These are phyloP conservation scores for Mallotus nudiflorus DNA, from an alignment of 345 rosid genomes.

Conservation along the genomic window DNA sequence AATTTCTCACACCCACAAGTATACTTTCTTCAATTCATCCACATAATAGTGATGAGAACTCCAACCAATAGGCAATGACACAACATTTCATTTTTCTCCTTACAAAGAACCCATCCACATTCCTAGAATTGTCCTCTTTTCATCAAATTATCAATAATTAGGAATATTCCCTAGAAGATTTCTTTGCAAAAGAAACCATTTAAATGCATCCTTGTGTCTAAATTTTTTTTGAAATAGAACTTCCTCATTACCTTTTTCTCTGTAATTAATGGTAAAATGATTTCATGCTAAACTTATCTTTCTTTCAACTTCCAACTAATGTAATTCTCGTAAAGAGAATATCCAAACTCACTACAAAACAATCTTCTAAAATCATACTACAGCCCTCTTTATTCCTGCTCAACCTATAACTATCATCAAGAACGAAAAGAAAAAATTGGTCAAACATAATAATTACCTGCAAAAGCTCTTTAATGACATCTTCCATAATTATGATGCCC, in stretches of 20 bases:
- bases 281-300: neutral
- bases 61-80: no score
- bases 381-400: neutral
- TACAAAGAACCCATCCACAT: neutral
- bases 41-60: neutral
- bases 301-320: neutral
- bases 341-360: neutral
- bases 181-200: neutral
- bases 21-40: no score
- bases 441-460: conserved; percentile 44
- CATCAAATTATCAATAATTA: neutral
- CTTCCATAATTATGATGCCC: conserved; percentile 97
- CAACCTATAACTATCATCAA: neutral
- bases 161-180: neutral
- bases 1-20: no score
- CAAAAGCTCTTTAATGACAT: conserved; percentile 94
- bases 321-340: neutral
- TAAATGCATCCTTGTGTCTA: no score
- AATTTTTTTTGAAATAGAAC: neutral
- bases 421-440: neutral
- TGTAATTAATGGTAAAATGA: neutral
- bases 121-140: neutral
- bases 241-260: neutral
- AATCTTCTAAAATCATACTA: neutral
- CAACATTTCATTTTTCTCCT: no score